Conservation (phyloP, 1,284 basidiomycete genomes). For the Apiotrichum laibachii region DNA sequence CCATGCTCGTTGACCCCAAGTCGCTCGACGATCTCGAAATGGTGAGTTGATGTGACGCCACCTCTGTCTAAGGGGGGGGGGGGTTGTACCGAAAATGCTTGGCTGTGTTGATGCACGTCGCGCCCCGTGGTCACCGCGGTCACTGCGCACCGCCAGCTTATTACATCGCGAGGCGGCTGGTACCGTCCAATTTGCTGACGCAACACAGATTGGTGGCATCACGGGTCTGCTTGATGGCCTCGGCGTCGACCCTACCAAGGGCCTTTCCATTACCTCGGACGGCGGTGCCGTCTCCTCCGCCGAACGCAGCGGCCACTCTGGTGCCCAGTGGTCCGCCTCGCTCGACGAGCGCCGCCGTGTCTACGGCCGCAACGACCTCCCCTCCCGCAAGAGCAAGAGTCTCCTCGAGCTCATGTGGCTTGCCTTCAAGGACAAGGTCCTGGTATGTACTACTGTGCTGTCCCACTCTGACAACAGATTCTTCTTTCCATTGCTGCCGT, state of each 20-base stretch:
- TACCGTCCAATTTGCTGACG: background rate
- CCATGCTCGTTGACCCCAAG: constrained; percentile 79
- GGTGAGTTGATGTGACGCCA: constrained; percentile 63
- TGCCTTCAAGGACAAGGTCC: constrained; percentile 91
- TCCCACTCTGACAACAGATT: constrained; percentile 57
- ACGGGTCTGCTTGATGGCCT: constrained; percentile 67
- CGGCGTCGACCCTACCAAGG: constrained; percentile 64
- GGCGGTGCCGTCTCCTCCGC: constrained; percentile 12
- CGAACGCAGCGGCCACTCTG: constrained; percentile 30
- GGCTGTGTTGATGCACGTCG: too few species aligned
- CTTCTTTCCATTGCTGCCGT: constrained; percentile 86
- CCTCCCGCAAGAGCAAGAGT: constrained; percentile 71
- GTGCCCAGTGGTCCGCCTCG: constrained; percentile 58
- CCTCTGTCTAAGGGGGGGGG: background rate
- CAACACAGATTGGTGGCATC: constrained; percentile 65
- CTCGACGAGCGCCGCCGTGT: constrained; percentile 67
- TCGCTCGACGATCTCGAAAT: constrained; percentile 62
- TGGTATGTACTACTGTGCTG: constrained; percentile 57
- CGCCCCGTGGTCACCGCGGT: too few species aligned
- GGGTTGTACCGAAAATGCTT: background rate
- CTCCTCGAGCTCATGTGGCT: constrained; percentile 86
- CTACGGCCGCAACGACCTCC: constrained; percentile 81
- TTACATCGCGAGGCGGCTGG: too few species aligned
- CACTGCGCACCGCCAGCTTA: too few species aligned
- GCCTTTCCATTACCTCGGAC: constrained; percentile 45